Evolutionary conservation across 2,329 filamentous ascomycete genomes (phyloP).

Genomic region (Botrytis fragariae): DNA sequence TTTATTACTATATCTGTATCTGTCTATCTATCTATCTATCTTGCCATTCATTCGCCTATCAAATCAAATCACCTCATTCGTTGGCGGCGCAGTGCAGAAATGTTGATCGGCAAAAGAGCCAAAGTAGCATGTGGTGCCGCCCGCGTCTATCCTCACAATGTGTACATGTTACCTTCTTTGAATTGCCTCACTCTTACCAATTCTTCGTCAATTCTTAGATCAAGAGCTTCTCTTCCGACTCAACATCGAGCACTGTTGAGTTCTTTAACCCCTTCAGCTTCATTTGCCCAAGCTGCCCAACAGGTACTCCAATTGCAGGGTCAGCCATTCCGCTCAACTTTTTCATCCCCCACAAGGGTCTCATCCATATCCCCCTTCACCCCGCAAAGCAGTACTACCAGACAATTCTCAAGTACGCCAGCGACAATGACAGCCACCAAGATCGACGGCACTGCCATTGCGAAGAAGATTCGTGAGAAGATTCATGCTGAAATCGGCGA

Average conservation of each 20-base stretch:
- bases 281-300: conserved; percentile 18
- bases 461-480: conserved; percentile 82
- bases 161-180: conserved; percentile 13
- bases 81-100: conserved; percentile 9
- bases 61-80: neutral
- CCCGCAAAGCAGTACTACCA: conserved; percentile 19
- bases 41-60: neutral
- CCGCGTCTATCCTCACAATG: neutral
- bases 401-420: conserved; percentile 50
- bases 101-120: conserved; percentile 18
- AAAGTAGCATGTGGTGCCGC: neutral
- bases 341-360: conserved; percentile 27
- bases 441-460: conserved; percentile 95
- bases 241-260: conserved; percentile 15
- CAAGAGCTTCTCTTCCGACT: conserved; percentile 20
- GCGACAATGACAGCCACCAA: conserved; percentile 78
- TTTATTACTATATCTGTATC: neutral
- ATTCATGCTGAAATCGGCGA: conserved; percentile 77
- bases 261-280: conserved; percentile 22
- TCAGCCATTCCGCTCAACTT: conserved; percentile 24
- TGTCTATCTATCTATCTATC: neutral
- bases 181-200: conserved; percentile 9
- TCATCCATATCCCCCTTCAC: neutral
- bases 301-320: conserved; percentile 31
- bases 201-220: neutral